These are phyloP conservation scores for Centaurea solstitialis DNA, from an alignment of 129 eudicot genomes.

Conservation along the genomic window DNA sequence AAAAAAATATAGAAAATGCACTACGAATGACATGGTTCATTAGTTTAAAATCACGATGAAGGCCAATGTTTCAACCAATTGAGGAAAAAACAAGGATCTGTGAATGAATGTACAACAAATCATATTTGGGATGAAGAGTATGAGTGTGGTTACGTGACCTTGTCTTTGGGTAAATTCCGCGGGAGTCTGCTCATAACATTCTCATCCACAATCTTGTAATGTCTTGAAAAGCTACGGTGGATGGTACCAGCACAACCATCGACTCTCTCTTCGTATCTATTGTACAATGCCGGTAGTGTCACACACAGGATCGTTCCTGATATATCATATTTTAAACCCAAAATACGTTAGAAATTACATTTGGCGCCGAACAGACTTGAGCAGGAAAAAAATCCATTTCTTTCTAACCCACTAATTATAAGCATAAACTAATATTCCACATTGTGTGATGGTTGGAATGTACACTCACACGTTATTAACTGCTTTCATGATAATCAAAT, in stretches of 20 bases:
- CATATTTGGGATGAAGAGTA: neutral
- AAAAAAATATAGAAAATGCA: neutral
- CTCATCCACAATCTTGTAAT: conserved; percentile 75
- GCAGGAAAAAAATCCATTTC: too few relatives aligned
- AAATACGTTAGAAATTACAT: conserved; percentile 6
- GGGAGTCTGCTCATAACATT: conserved; percentile 69
- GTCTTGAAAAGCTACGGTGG: conserved; percentile 67
- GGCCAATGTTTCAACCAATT: neutral
- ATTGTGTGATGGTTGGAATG: too few relatives aligned
- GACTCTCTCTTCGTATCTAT: conserved; percentile 63
- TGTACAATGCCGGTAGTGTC: conserved; percentile 86
- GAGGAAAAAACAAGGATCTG: conserved; percentile 9
- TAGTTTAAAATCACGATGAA: neutral
- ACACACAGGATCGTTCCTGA: conserved; percentile 75
- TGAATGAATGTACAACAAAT: neutral
- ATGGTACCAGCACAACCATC: conserved; percentile 67
- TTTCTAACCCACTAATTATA: too few relatives aligned
- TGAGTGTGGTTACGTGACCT: conserved; percentile 37
- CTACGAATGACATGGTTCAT: neutral
- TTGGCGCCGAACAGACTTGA: neutral
- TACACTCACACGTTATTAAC: too few relatives aligned
- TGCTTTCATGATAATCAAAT: too few relatives aligned
- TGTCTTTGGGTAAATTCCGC: conserved; percentile 50
- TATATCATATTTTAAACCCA: conserved; percentile 1
- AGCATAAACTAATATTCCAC: too few relatives aligned